Evolutionary conservation across 441 rosid genomes (phyloP).

Genomic region (Theobroma grandiflorum): DNA sequence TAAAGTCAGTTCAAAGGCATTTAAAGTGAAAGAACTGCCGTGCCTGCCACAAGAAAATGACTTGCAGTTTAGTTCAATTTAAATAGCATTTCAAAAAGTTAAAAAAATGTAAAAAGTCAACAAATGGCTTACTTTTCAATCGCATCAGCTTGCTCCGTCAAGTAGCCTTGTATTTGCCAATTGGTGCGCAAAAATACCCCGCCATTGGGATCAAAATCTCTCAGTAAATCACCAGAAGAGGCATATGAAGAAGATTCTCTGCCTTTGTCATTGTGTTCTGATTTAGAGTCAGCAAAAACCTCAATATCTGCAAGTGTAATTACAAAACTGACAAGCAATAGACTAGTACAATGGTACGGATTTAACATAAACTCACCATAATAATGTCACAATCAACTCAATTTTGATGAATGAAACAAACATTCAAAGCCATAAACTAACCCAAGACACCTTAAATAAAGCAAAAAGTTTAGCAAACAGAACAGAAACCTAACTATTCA

Average conservation of each 20-base stretch:
- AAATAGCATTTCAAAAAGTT: constrained; percentile 14
- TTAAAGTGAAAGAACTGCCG: constrained; percentile 73
- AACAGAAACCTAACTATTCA: neutral
- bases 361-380: constrained; percentile 3
- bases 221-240: constrained; percentile 48
- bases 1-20: constrained; percentile 70
- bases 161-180: constrained; percentile 90
- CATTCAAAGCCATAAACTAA: neutral
- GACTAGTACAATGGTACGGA: neutral
- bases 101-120: constrained; percentile 19
- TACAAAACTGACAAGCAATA: constrained; percentile 20
- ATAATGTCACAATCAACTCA: neutral
- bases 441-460: neutral
- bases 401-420: neutral
- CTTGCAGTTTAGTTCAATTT: constrained; percentile 5
- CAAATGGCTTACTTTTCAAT: constrained; percentile 71
- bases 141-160: constrained; percentile 86
- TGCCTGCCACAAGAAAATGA: constrained; percentile 56
- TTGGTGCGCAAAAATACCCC: constrained; percentile 75
- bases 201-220: constrained; percentile 47
- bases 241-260: constrained; percentile 52
- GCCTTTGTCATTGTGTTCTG: constrained; percentile 49
- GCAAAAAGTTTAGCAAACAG: neutral
- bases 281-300: constrained; percentile 53
- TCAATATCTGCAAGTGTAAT: constrained; percentile 64